These are phyloP conservation scores for Pseudogymnoascus sp. DNA, from an alignment of 2,329 filamentous ascomycete genomes.

Conservation along the genomic window DNA sequence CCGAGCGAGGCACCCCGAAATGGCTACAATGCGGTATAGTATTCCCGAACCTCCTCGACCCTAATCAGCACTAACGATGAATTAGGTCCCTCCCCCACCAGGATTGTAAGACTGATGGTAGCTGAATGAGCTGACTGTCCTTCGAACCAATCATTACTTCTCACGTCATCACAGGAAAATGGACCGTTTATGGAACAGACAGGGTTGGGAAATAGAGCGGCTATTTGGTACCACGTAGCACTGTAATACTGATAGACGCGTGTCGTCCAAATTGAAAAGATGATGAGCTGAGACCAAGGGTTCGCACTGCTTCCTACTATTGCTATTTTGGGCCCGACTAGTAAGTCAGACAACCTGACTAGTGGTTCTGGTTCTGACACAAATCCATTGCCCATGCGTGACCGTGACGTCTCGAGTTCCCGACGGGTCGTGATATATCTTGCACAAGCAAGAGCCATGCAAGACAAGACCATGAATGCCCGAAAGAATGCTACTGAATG, in stretches of 20 bases:
- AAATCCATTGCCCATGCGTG: conserved; percentile 1
- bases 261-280: conserved; percentile 6
- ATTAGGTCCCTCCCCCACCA: conserved; percentile 48
- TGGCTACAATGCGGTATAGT: conserved; percentile 50
- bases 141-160: neutral
- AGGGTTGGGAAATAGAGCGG: neutral
- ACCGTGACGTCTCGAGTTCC: neutral
- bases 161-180: conserved; percentile 1
- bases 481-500: neutral
- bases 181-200: neutral
- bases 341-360: conserved; percentile 2
- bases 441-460: neutral
- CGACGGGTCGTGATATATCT: neutral
- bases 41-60: conserved; percentile 16
- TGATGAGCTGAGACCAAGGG: conserved; percentile 5
- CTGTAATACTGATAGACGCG: conserved; percentile 5
- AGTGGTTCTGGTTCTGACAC: neutral
- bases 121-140: neutral
- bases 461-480: neutral
- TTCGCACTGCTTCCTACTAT: neutral
- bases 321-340: neutral
- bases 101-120: conserved; percentile 36
- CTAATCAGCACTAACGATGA: neutral
- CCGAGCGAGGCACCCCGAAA: conserved; percentile 51
- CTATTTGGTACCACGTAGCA: conserved; percentile 4